Evolutionary conservation across 2,329 filamentous ascomycete species (phyloP).

Genomic region (Fusarium mundagurra): DNA sequence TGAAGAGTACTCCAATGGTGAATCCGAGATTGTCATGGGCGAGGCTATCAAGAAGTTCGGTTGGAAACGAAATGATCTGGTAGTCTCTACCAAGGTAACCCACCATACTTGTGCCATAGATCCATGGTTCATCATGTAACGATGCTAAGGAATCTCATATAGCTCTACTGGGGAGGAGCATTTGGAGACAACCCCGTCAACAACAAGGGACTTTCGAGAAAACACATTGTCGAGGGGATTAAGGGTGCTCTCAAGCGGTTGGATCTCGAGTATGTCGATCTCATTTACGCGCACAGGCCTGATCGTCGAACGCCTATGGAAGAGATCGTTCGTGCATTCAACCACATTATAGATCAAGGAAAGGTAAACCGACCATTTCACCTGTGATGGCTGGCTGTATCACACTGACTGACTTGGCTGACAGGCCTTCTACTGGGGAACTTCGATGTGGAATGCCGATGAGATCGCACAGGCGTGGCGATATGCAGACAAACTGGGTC

Average conservation of each 20-base stretch:
- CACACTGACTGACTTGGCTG: background rate
- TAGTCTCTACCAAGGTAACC: slow-evolving; percentile 67
- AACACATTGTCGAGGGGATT: slow-evolving; percentile 75
- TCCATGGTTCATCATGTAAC: background rate
- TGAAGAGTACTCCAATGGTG: slow-evolving; percentile 66
- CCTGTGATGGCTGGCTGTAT: background rate
- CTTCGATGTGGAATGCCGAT: slow-evolving; percentile 72
- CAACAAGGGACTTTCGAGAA: slow-evolving; percentile 73
- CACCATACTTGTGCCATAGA: background rate
- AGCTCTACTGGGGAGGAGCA: slow-evolving; percentile 72
- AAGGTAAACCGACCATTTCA: slow-evolving; percentile 38
- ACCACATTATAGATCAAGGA: slow-evolving; percentile 73
- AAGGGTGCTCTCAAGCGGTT: slow-evolving; percentile 67
- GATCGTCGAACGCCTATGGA: slow-evolving; percentile 76
- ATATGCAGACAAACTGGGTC: slow-evolving; percentile 66
- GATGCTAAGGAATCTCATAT: background rate
- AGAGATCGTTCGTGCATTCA: slow-evolving; percentile 76
- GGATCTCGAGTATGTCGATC: slow-evolving; percentile 69
- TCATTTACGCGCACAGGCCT: slow-evolving; percentile 75
- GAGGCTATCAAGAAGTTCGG: slow-evolving; percentile 67
- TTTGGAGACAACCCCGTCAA: slow-evolving; percentile 72
- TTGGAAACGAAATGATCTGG: slow-evolving; percentile 70
- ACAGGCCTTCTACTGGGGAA: slow-evolving; percentile 77
- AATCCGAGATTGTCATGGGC: slow-evolving; percentile 72
- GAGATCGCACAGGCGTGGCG: slow-evolving; percentile 72